Conservation (phyloP, 768 basidiomycete species). For the Collybiopsis luxurians region DNA sequence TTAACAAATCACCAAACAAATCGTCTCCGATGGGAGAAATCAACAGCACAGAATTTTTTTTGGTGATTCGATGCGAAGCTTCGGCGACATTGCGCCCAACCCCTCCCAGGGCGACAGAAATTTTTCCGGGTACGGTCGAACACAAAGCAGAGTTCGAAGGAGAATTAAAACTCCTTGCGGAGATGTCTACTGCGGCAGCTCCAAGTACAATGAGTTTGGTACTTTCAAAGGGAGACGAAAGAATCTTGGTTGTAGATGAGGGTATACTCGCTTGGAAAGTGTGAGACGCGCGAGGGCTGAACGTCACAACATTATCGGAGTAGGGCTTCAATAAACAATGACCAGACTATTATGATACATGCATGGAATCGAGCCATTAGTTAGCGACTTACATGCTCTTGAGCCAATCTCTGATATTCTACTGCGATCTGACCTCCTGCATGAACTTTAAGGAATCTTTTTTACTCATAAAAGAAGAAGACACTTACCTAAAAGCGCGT, state of each 20-base stretch:
- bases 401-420: slow-evolving; percentile 58
- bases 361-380: slow-evolving; percentile 2
- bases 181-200: slow-evolving; percentile 87
- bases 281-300: neutral
- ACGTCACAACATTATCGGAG: neutral
- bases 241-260: neutral
- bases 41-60: slow-evolving; percentile 38
- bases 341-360: slow-evolving; percentile 1
- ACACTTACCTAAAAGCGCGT: slow-evolving; percentile 74
- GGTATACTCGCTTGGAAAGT: neutral
- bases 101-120: slow-evolving; percentile 77
- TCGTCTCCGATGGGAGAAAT: slow-evolving; percentile 79
- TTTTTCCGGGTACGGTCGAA: slow-evolving; percentile 79
- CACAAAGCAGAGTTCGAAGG: slow-evolving; percentile 38
- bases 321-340: slow-evolving; percentile 1
- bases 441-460: neutral
- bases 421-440: slow-evolving; percentile 78
- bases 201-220: slow-evolving; percentile 74
- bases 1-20: slow-evolving; percentile 67
- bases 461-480: neutral
- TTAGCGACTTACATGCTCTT: slow-evolving; percentile 30
- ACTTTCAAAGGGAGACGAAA: neutral
- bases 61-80: slow-evolving; percentile 69
- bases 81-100: slow-evolving; percentile 97
- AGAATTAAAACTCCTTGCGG: slow-evolving; percentile 41